Evolutionary conservation across 441 rosid genomes (phyloP).

Genomic region (Rhodomyrtus psidioides): DNA sequence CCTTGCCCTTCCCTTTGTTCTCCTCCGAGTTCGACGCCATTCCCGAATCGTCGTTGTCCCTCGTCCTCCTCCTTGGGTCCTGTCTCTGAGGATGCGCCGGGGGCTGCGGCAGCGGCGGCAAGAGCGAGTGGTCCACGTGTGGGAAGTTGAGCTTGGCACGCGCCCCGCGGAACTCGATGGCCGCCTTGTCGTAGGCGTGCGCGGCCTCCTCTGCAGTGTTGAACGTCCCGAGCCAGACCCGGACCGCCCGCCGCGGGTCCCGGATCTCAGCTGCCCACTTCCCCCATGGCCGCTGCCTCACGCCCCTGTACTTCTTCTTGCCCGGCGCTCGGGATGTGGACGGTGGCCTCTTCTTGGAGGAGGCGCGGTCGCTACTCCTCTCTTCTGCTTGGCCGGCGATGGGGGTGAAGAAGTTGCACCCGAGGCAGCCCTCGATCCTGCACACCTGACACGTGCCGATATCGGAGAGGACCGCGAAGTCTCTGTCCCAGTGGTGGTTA

Average conservation of each 20-base stretch:
- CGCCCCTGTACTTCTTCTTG: background rate
- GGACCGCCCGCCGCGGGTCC: background rate
- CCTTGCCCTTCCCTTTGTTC: slow-evolving; percentile 4
- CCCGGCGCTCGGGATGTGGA: background rate
- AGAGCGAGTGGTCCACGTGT: background rate
- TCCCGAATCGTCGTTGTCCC: background rate
- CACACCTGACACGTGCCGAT: slow-evolving; percentile 39
- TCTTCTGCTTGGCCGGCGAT: background rate
- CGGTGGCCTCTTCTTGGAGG: background rate
- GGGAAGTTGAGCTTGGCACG: background rate
- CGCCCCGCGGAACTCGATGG: background rate
- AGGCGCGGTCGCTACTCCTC: background rate
- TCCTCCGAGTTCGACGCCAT: background rate
- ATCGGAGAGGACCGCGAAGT: slow-evolving; percentile 4
- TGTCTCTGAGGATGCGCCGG: background rate
- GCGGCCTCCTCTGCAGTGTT: background rate
- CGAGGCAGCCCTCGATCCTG: background rate
- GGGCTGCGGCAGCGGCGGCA: background rate
- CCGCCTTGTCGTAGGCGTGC: background rate
- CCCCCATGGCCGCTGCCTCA: background rate
- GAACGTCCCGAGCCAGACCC: background rate
- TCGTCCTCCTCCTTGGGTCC: background rate
- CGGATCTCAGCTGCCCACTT: background rate
- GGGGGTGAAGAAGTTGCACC: background rate
- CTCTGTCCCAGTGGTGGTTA: background rate